Evolutionary conservation across 140 eudicot genomes (phyloP), one percentile per base, ranked within the genome.

Genomic region (Stevia rebaudiana): DNA sequence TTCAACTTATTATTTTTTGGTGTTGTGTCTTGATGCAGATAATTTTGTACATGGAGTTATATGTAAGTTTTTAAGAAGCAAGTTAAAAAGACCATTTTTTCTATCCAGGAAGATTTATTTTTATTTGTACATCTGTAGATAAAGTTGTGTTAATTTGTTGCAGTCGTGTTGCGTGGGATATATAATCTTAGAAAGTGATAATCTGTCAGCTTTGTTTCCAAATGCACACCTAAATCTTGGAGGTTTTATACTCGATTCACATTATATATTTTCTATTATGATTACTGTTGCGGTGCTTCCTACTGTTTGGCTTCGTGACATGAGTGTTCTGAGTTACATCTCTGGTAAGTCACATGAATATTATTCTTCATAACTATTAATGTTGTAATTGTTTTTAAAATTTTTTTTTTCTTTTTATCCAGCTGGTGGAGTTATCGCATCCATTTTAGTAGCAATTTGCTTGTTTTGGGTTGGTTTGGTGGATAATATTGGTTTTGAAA

Each of bases 111-210:
- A 18, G 5, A 59, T 17, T 18, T 12, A 35, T 5, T 36, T 46
- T 19, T 2, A 19, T 18, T 49, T 49, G 25, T 19, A 49, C 28
- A 49, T 2, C 0, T n/a, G 21, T 25, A 23, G 17, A 52, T 52
- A 24, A 52, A 52, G 35, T 66, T 42, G 2, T 72, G 11, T 23
- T 36, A 37, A 10, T 19, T 18, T 51, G 40, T 17, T 66, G 73
- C 82, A 92, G 98, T 91, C 98, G 40, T 82, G 96, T 61, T 92
- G 98, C n/a, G 94, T 92, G 57, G 98, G 88, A 68, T 83, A 88
- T 62, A 83, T 92, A 67, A 92, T 92, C 48, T 73, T 92, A 77
- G 98, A 92, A 83, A 78, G 98, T 43, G 98, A 92, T 72, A 92
- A 92, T 53, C 63, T 92, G 54, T 92, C 98, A 4, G 77, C 95